These are phyloP conservation scores for Bryoglossum gracile DNA, from an alignment of 495 filamentous ascomycete genomes.

Conservation along the genomic window DNA sequence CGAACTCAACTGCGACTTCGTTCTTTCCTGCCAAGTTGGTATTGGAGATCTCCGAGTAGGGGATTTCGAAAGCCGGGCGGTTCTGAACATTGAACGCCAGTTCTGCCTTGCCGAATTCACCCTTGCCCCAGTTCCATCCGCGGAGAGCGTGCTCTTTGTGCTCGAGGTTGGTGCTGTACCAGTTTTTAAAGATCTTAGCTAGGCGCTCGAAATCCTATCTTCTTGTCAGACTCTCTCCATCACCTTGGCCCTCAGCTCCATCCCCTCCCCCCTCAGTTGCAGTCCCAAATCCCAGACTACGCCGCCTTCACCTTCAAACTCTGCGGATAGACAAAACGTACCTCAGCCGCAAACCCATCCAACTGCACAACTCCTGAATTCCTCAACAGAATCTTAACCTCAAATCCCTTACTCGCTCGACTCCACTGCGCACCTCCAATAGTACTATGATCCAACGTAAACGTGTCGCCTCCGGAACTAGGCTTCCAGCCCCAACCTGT, in stretches of 20 bases:
- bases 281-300: too few species aligned
- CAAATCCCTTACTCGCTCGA: slow-evolving; percentile 82
- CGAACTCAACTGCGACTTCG: slow-evolving; percentile 94
- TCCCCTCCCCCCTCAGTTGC: too few species aligned
- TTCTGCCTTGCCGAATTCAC: slow-evolving; percentile 92
- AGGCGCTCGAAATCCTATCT: slow-evolving; percentile 80
- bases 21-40: slow-evolving; percentile 97
- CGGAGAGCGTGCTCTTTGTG: slow-evolving; percentile 88
- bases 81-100: slow-evolving; percentile 95
- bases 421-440: slow-evolving; percentile 90
- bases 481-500: slow-evolving; percentile 93
- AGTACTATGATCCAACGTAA: slow-evolving; percentile 78
- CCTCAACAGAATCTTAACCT: slow-evolving; percentile 81
- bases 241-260: too few species aligned
- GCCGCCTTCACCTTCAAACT: too few species aligned
- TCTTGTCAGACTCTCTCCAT: slow-evolving; percentile 10
- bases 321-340: too few species aligned
- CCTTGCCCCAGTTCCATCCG: slow-evolving; percentile 99
- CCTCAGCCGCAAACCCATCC: slow-evolving; percentile 91
- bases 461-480: slow-evolving; percentile 76
- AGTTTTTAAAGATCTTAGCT: slow-evolving; percentile 85
- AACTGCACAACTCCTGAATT: slow-evolving; percentile 83
- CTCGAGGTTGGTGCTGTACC: slow-evolving; percentile 90
- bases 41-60: slow-evolving; percentile 95
- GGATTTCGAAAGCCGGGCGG: slow-evolving; percentile 93